Percentiles rank a stretch among this genome's conserved stretches.
phyloP scores from a whole-genome alignment of 1,284 basidiomycete genomes.

The Tilletia indica region DNA sequence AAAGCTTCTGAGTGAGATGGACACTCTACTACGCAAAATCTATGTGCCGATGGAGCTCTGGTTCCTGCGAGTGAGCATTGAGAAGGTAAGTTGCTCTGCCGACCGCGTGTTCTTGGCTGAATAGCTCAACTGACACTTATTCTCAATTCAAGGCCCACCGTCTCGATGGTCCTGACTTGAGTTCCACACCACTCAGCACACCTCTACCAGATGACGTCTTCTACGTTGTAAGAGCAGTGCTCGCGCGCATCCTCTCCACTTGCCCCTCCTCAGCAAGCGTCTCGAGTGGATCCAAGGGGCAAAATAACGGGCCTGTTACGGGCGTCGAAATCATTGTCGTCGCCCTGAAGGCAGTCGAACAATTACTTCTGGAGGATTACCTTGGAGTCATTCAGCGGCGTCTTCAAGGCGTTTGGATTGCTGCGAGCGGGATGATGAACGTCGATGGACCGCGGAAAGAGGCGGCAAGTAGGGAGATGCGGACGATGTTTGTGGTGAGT shows the following conservation, averaged over 20 bases:
- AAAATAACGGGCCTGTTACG: not conserved
- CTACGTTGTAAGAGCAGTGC: slow-evolving; percentile 48
- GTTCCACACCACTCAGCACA: slow-evolving; percentile 38
- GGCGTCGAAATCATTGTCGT: slow-evolving; percentile 2
- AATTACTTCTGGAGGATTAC: slow-evolving; percentile 44
- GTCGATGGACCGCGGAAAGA: slow-evolving; percentile 53
- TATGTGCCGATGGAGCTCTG: slow-evolving; percentile 88
- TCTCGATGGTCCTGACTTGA: slow-evolving; percentile 36
- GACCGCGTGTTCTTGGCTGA: slow-evolving; percentile 4
- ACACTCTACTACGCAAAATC: slow-evolving; percentile 63
- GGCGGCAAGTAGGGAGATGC: slow-evolving; percentile 51
- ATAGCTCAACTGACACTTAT: slow-evolving; percentile 29
- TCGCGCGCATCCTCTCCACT: slow-evolving; percentile 45
- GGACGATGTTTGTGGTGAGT: slow-evolving; percentile 39
- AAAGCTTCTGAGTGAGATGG: slow-evolving; percentile 67
- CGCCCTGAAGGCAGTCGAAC: slow-evolving; percentile 26
- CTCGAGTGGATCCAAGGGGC: not conserved
- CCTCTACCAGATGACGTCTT: slow-evolving; percentile 54
- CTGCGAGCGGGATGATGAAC: slow-evolving; percentile 37
- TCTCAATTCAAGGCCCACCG: slow-evolving; percentile 22
- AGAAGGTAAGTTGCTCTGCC: slow-evolving; percentile 66
- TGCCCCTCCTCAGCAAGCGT: not conserved
- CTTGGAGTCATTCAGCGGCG: slow-evolving; percentile 48
- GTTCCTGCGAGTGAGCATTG: slow-evolving; percentile 82
- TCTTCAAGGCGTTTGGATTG: slow-evolving; percentile 47